Base-by-base conservation (phyloP, 1,284 basidiomycete genomes). In the Sphagnurus paluster region DNA sequence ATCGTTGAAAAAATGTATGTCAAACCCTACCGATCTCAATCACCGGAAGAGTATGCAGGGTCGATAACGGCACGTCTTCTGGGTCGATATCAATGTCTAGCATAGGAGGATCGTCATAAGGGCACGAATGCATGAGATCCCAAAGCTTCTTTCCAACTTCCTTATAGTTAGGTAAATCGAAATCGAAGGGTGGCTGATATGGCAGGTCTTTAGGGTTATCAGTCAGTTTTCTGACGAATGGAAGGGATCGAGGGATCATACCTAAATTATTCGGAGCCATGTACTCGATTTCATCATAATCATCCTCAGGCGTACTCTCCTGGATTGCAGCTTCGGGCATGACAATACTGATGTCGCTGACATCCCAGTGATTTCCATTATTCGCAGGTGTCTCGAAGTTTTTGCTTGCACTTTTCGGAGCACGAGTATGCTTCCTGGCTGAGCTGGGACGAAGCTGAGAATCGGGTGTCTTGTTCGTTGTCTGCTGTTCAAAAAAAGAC, bases 241-340 rank as follows among this genome's bases (percentile, higher is more conserved):
- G 6, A 39, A 29, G 20, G 28, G 30, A 30, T 25, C 11, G 30
- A 13, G 14, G 26, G 20, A 4, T 65, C 79, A 52, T 54, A 87
- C 87, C 76, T 14, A 78, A 66, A 6, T 76, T 77, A 53, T 82
- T 85, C 5, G 87, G 87, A 23, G 87, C 75, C 77, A 85, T 83
- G 58, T 88, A 90, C 61, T 91, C 88, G 29, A 90, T 72, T 60
- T 90, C 87, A 53, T 83, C 84, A 43, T 72, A 70, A 49, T 80
- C 80, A 36, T 79, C 68, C 48, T 73, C 69, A 2, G 54, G 44
- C 13, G 65, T 59, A 1, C 58, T 55, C 42, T 74, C 67, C 38
- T 67, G 69, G 17, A 60, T 52, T 25, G 65, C 56, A 3, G 60
- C 56, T 28, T 70, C 69, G 2, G 57, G 63, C 10, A 73, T 48